Percentiles rank a stretch among this genome's conserved stretches.
Evolutionary conservation across 768 basidiomycete genomes (phyloP).

Genomic region (Tulasnella sp.): DNA sequence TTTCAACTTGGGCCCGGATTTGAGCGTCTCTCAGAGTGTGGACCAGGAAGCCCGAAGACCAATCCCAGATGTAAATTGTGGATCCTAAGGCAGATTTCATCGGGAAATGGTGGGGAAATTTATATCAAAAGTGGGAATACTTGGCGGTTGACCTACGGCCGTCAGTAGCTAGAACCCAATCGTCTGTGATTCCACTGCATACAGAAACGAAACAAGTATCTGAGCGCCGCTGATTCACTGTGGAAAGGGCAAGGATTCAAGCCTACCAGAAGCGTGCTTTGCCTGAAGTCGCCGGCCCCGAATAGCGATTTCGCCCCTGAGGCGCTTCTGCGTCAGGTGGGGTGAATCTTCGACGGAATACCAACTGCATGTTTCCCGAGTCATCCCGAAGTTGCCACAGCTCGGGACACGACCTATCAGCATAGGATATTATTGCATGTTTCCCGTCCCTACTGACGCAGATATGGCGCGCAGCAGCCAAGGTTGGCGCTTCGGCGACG

Average conservation of each 20-base stretch:
- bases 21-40: constrained; percentile 47
- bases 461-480: constrained; percentile 73
- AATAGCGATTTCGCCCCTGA: no score
- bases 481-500: constrained; percentile 73
- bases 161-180: constrained; percentile 74
- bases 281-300: no score
- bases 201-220: no score
- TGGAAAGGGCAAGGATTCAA: no score
- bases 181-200: constrained; percentile 47
- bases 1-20: constrained; percentile 44
- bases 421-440: constrained; percentile 70
- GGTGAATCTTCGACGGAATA: no score
- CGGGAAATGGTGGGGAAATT: no score
- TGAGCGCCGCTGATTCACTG: no score
- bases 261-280: no score
- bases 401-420: constrained; percentile 75
- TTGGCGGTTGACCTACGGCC: constrained; percentile 49
- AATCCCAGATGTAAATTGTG: constrained; percentile 85
- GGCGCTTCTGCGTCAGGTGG: no score
- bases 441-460: constrained; percentile 64
- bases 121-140: no score
- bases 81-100: constrained; percentile 51
- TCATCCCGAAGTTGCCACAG: constrained; percentile 69
- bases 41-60: constrained; percentile 69
- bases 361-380: background rate